Percentiles rank a stretch among this genome's conserved stretches.
phyloP scores from a whole-genome alignment of 192 early-diverging fungal species.

The Paraglomus brasilianum region DNA sequence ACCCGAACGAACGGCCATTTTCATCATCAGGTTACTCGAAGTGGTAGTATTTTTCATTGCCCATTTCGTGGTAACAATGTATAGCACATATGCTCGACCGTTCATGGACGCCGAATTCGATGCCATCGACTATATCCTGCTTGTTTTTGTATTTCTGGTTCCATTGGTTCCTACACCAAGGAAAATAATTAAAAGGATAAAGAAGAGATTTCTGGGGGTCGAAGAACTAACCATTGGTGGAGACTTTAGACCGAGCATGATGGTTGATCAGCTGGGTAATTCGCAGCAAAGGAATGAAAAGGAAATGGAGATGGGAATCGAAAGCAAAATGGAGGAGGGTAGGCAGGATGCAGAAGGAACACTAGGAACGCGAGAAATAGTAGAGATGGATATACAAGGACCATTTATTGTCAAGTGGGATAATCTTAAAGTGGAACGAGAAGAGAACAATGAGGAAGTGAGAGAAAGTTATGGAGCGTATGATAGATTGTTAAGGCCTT shows the following conservation, averaged over 20 bases:
- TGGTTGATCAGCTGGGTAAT: background rate
- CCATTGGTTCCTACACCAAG: conserved; percentile 2
- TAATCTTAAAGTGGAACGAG: too few species aligned
- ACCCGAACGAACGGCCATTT: conserved; percentile 12
- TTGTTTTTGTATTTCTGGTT: conserved; percentile 1
- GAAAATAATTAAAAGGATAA: conserved; percentile 1
- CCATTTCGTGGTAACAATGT: background rate
- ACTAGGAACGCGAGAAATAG: too few species aligned
- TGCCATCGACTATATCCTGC: background rate
- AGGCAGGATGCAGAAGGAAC: too few species aligned
- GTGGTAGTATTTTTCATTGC: background rate
- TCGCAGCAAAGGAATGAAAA: too few species aligned
- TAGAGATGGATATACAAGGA: too few species aligned
- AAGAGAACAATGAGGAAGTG: too few species aligned
- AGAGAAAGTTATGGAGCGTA: too few species aligned
- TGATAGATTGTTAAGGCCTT: too few species aligned
- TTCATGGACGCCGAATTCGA: background rate
- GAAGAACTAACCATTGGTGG: conserved; percentile 20
- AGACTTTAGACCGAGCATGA: conserved; percentile 7
- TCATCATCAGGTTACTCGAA: background rate
- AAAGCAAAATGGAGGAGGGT: too few species aligned
- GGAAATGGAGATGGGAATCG: too few species aligned
- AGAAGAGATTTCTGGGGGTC: conserved; percentile 4
- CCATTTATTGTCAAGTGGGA: too few species aligned
- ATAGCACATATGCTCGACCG: background rate